phyloP scores from a whole-genome alignment of 2,329 filamentous ascomycete species.

The Aspergillus sp. region DNA sequence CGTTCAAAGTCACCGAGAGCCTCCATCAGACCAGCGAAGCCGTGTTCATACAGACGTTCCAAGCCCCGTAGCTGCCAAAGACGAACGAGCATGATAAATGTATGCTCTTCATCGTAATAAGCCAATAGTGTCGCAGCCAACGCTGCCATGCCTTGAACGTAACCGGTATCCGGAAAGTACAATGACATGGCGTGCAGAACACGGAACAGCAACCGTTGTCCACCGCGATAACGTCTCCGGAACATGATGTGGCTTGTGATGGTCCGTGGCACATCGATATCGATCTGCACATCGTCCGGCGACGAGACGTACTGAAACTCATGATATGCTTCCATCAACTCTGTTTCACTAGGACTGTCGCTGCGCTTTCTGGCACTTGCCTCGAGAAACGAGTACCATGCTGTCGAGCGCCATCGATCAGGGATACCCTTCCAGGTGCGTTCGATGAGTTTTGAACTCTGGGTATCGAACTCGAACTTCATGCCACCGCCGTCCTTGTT shows the following conservation, averaged over 20 bases:
- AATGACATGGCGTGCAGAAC: constrained; percentile 87
- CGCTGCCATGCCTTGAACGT: constrained; percentile 96
- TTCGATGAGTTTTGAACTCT: constrained; percentile 76
- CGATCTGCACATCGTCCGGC: constrained; percentile 91
- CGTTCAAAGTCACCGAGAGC: constrained; percentile 79
- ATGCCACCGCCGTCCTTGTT: constrained; percentile 52
- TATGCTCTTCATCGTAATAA: constrained; percentile 92
- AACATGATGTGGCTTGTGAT: constrained; percentile 98
- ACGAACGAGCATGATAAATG: constrained; percentile 94
- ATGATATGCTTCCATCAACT: constrained; percentile 66
- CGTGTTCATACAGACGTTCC: constrained; percentile 72
- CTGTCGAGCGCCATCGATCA: constrained; percentile 85
- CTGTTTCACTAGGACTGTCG: constrained; percentile 59
- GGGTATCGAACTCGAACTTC: constrained; percentile 72
- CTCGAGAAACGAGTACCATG: constrained; percentile 89
- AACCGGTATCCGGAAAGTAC: constrained; percentile 84
- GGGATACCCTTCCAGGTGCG: constrained; percentile 98
- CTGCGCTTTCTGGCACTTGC: constrained; percentile 63
- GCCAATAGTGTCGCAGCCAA: constrained; percentile 86
- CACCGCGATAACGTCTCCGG: constrained; percentile 79
- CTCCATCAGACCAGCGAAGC: constrained; percentile 80
- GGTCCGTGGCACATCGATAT: constrained; percentile 90
- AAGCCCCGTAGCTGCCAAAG: constrained; percentile 86
- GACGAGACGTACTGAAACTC: constrained; percentile 66
- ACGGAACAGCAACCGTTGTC: constrained; percentile 83